Evolutionary conservation across 495 filamentous ascomycete species (phyloP).

Genomic region (Pseudomonodictys pantanalensis): DNA sequence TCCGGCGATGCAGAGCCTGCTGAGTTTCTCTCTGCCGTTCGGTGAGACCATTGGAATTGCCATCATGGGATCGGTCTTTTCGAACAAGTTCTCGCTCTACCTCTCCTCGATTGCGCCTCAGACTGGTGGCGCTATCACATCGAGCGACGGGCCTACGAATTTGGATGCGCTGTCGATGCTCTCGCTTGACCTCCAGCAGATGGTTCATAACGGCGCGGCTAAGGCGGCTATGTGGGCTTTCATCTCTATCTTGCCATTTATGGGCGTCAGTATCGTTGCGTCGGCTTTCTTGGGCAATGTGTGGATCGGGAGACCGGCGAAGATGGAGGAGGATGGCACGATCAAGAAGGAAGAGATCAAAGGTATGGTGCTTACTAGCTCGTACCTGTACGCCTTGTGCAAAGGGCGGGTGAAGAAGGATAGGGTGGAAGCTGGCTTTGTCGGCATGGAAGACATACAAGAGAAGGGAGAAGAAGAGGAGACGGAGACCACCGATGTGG

Average conservation of each 20-base stretch:
- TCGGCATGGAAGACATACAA: no score
- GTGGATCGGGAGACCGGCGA: slow-evolving; percentile 44
- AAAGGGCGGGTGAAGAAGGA: background rate
- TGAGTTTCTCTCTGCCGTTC: slow-evolving; percentile 52
- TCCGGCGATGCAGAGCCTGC: slow-evolving; percentile 51
- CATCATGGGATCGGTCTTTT: slow-evolving; percentile 60
- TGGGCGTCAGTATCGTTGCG: slow-evolving; percentile 48
- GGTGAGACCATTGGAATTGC: slow-evolving; percentile 58
- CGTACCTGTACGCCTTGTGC: background rate
- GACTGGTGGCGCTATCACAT: slow-evolving; percentile 10
- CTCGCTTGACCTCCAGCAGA: slow-evolving; percentile 16
- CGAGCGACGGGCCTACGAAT: slow-evolving; percentile 27
- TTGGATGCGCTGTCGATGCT: slow-evolving; percentile 19
- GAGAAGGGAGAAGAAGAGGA: no score
- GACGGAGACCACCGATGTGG: no score
- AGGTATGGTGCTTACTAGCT: background rate
- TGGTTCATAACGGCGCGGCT: slow-evolving; percentile 39
- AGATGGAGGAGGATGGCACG: slow-evolving; percentile 26
- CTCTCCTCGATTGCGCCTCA: slow-evolving; percentile 22
- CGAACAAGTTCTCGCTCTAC: slow-evolving; percentile 47
- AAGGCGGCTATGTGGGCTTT: slow-evolving; percentile 57
- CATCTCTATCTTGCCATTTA: slow-evolving; percentile 53
- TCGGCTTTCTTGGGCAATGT: slow-evolving; percentile 54
- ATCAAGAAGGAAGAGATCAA: slow-evolving; percentile 3
- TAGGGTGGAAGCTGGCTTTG: background rate